Conservation (phyloP, 2,329 filamentous ascomycete genomes). For the Sodiomyces alkalinus region DNA sequence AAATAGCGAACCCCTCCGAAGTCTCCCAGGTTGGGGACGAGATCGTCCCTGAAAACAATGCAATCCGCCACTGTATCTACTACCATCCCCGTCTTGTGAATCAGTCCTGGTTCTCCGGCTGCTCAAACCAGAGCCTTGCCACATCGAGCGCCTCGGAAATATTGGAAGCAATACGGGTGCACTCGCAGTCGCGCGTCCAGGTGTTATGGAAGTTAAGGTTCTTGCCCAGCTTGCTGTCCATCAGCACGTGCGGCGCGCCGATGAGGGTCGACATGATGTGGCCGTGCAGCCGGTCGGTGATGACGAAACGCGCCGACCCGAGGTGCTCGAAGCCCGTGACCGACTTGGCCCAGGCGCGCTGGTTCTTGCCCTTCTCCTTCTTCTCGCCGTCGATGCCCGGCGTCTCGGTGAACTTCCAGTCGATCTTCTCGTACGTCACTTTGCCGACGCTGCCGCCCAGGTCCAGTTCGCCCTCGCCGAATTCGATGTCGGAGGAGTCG, state of each 20-base stretch:
- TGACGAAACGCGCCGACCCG: conserved; percentile 12
- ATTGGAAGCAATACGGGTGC: conserved; percentile 11
- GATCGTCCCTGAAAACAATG: too few relatives aligned
- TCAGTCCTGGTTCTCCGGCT: too few relatives aligned
- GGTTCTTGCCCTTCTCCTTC: conserved; percentile 11
- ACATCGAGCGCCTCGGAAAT: conserved; percentile 11
- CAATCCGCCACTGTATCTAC: too few relatives aligned
- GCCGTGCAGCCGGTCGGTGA: conserved; percentile 13
- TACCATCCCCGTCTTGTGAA: too few relatives aligned
- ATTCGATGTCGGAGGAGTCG: conserved; percentile 9
- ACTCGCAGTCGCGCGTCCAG: conserved; percentile 12
- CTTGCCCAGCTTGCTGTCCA: conserved; percentile 15
- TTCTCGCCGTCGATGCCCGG: conserved; percentile 10
- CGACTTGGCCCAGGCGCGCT: conserved; percentile 13
- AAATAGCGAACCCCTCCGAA: too few relatives aligned
- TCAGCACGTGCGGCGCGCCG: conserved; percentile 13
- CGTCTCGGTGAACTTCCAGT: conserved; percentile 13
- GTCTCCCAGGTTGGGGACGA: too few relatives aligned
- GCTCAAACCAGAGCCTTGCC: conserved; percentile 5
- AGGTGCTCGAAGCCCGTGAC: conserved; percentile 12
- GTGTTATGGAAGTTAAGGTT: conserved; percentile 15
- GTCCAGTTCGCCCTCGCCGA: conserved; percentile 11
- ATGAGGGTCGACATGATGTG: conserved; percentile 13
- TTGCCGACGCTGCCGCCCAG: conserved; percentile 10
- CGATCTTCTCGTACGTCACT: conserved; percentile 13